phyloP scores from a whole-genome alignment of 176 grass and related monocot species.

The Thalia dealbata region DNA sequence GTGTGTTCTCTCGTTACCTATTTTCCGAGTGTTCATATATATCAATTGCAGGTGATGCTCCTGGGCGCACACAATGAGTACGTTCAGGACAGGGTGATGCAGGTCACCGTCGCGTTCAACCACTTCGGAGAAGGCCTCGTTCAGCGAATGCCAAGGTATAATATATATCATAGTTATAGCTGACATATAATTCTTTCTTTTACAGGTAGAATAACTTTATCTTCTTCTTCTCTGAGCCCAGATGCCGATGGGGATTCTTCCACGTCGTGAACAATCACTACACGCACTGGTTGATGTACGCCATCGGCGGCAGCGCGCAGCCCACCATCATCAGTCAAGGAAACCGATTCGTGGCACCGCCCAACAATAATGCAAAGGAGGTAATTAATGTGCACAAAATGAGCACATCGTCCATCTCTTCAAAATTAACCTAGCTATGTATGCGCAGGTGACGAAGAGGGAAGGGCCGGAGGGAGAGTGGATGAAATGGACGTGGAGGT shows the following conservation, averaged over 20 bases:
- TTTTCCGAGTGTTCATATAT: neutral
- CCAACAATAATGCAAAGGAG: conserved; percentile 50
- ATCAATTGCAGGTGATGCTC: conserved; percentile 35
- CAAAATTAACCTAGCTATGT: too few species aligned
- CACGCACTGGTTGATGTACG: conserved; percentile 90
- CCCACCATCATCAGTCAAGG: conserved; percentile 86
- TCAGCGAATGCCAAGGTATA: conserved; percentile 72
- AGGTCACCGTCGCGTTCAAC: conserved; percentile 85
- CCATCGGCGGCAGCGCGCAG: conserved; percentile 68
- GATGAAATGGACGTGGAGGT: conserved; percentile 74
- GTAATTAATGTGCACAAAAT: conserved; percentile 17
- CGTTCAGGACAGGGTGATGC: conserved; percentile 45
- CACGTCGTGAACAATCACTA: conserved; percentile 93
- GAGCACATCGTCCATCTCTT: too few species aligned
- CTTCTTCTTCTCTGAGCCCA: neutral
- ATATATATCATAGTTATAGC: too few species aligned
- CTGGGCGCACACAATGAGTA: conserved; percentile 51
- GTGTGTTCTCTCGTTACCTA: too few species aligned
- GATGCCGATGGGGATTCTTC: conserved; percentile 86
- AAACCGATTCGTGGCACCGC: conserved; percentile 74
- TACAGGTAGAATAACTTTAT: too few species aligned
- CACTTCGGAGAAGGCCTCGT: conserved; percentile 73
- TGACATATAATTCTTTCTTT: too few species aligned
- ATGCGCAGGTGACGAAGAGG: conserved; percentile 57
- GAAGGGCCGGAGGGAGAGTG: conserved; percentile 38